A percentile compares a stretch with the other conserved stretches of the same genome.
These are phyloP conservation scores for Gnetum montanum DNA, from an alignment of 75 land plant species.

Conservation along the genomic window DNA sequence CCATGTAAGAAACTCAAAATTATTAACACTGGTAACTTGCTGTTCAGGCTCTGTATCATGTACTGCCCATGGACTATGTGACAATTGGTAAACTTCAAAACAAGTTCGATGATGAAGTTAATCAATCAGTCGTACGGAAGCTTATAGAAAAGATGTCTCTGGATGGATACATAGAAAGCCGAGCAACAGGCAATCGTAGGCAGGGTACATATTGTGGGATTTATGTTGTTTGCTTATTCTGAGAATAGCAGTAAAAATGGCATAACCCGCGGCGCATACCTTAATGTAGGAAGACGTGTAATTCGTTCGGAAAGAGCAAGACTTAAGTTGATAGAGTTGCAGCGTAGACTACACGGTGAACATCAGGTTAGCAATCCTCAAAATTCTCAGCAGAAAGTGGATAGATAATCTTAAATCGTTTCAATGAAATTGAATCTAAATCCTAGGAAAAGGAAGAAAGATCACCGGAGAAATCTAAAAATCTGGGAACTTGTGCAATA, in stretches of 20 bases:
- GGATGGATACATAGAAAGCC: conserved; percentile 54
- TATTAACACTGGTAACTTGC: too few relatives aligned
- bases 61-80: conserved; percentile 62
- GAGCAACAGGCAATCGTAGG: conserved; percentile 29
- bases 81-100: conserved; percentile 49
- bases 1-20: too few relatives aligned
- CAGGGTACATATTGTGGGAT: conserved; percentile 32
- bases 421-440: too few relatives aligned
- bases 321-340: conserved; percentile 48
- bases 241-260: too few relatives aligned
- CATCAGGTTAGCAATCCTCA: too few relatives aligned
- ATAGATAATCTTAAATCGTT: too few relatives aligned
- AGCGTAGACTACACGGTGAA: too few relatives aligned
- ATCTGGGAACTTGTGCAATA: background rate
- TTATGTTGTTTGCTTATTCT: too few relatives aligned
- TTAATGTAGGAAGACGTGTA: conserved; percentile 53
- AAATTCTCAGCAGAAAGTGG: too few relatives aligned
- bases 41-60: conserved; percentile 66
- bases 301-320: conserved; percentile 39
- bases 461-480: background rate
- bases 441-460: conserved; percentile 9
- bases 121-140: conserved; percentile 36
- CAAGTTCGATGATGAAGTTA: conserved; percentile 49
- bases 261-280: too few relatives aligned
- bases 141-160: conserved; percentile 47